Evolutionary conservation across 768 basidiomycete genomes (phyloP).

Genomic region (Astraeus odoratus): DNA sequence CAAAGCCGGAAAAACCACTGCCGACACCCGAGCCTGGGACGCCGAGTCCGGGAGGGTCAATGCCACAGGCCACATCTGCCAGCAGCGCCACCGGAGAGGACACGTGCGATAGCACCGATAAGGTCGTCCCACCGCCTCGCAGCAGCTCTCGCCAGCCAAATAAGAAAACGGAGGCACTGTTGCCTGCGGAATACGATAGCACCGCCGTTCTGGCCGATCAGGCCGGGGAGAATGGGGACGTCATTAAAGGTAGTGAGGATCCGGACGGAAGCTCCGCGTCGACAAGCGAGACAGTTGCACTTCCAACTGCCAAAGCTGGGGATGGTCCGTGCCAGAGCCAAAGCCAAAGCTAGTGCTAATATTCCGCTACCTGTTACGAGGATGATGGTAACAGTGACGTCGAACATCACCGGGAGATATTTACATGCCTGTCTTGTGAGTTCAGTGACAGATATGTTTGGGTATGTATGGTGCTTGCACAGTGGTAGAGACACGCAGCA

Average conservation of each 20-base stretch:
- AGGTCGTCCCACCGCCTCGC: conserved; percentile 17
- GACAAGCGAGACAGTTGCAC: background rate
- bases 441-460: background rate
- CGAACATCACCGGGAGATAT: no score
- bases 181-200: conserved; percentile 1
- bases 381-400: no score
- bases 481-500: no score
- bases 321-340: background rate
- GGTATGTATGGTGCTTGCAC: no score
- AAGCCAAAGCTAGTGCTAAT: no score
- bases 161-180: conserved; percentile 5
- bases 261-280: background rate
- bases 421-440: no score
- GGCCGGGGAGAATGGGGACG: background rate
- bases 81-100: conserved; percentile 11
- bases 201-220: background rate
- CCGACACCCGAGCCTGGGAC: conserved; percentile 21
- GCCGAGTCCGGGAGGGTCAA: conserved; percentile 8
- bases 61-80: conserved; percentile 4
- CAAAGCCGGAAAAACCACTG: conserved; percentile 22
- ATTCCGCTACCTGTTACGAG: no score
- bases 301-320: background rate
- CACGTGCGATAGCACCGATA: conserved; percentile 11
- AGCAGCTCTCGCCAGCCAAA: conserved; percentile 13
- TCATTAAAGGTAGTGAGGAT: no score